Conservation (phyloP, 169 alveolate species). For the Neospora caninum region DNA sequence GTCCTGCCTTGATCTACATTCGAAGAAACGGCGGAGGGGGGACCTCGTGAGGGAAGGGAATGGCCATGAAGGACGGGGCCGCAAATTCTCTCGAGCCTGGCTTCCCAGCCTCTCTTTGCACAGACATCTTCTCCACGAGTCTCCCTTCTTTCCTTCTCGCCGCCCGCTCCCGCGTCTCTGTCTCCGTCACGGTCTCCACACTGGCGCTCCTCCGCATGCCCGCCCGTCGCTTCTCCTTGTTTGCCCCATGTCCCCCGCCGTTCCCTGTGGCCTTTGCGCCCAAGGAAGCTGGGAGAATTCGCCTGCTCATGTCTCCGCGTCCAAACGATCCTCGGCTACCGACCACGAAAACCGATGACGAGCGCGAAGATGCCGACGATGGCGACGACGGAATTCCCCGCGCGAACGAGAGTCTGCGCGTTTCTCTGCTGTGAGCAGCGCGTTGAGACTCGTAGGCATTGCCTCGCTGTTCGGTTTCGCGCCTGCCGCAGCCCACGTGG, state of each 20-base stretch:
- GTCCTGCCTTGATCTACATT: neutral
- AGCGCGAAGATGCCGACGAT: neutral
- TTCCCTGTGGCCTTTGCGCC: neutral
- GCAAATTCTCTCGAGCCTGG: conserved; percentile 3
- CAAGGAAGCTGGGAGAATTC: neutral
- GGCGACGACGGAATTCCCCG: neutral
- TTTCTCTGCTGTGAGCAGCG: no score
- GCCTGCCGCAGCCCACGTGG: neutral
- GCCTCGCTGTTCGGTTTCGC: no score
- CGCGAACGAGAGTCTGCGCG: no score
- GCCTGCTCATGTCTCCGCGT: no score
- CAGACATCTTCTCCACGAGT: neutral
- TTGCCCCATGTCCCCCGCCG: neutral
- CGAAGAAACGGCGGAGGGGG: conserved; percentile 16
- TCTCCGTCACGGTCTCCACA: neutral
- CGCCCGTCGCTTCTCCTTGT: neutral
- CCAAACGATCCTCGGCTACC: neutral
- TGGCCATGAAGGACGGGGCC: conserved; percentile 19
- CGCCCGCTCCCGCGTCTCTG: neutral
- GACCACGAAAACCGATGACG: neutral
- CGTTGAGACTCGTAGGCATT: no score
- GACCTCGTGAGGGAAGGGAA: conserved; percentile 19
- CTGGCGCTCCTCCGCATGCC: neutral
- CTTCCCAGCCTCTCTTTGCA: neutral
- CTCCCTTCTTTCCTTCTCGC: neutral